Conservation (phyloP, 495 filamentous ascomycete species). For the Penicillium salamii region DNA sequence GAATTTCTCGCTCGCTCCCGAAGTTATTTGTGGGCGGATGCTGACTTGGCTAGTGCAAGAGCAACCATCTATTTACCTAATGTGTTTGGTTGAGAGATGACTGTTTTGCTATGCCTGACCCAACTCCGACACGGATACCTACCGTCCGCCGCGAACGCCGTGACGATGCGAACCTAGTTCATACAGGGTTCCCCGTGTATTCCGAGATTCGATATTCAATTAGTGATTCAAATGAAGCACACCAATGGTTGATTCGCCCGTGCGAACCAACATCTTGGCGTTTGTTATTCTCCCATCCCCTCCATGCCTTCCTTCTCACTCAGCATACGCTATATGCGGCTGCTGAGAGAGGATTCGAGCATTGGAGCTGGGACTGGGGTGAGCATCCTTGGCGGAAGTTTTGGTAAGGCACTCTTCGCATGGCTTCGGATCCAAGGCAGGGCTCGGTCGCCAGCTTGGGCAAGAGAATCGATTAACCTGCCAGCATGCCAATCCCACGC, state of each 20-base stretch:
- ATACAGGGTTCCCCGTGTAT: background rate
- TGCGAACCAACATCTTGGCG: background rate
- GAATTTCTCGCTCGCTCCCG: background rate
- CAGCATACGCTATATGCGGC: slow-evolving; percentile 40
- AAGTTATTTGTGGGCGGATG: background rate
- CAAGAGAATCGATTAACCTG: too few relatives aligned
- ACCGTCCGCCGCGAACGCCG: background rate
- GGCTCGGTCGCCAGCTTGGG: too few relatives aligned
- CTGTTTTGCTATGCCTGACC: background rate
- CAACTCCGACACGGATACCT: background rate
- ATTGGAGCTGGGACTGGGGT: background rate
- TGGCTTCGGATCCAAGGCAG: too few relatives aligned
- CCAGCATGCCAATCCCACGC: too few relatives aligned
- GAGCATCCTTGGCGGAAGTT: background rate
- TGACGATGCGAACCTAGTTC: slow-evolving; percentile 5
- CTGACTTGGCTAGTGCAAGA: background rate
- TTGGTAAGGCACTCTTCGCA: too few relatives aligned
- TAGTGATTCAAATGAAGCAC: slow-evolving; percentile 9
- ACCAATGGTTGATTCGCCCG: background rate
- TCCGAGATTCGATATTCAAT: background rate
- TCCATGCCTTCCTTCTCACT: slow-evolving; percentile 39
- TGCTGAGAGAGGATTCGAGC: slow-evolving; percentile 42
- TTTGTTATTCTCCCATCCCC: slow-evolving; percentile 11
- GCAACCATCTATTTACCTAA: background rate
- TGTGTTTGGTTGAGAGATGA: background rate